Evolutionary conservation across 352 stramenopile species (phyloP), one percentile per base, ranked within the genome.

Genomic region (Aphanomyces astaci): DNA sequence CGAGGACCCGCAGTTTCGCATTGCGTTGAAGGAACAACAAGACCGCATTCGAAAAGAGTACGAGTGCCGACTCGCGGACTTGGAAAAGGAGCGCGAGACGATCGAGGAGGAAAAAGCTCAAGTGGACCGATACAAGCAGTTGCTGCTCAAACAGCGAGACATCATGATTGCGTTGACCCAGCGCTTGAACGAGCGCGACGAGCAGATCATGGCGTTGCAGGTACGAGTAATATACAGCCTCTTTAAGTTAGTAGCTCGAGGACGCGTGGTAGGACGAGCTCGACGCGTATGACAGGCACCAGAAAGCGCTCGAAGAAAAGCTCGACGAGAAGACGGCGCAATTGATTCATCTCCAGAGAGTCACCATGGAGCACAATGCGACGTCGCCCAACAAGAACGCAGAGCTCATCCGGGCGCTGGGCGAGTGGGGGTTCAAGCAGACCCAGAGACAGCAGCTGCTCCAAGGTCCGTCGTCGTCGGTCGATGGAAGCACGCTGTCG

Each of bases 131-230:
- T 98, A 98, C 80, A 98, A 98, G 73, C 91, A 97, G 60, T 74
- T 98, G 17, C 76, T 98, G n/a, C 79, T 98, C 52, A 98, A 98
- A 76, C 93, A 98, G 72, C 81, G 94, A 2, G 94, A 98, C 72
- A 98, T 98, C 40, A 98, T 98, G 92, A 97, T 98, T 52, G 93
- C 92, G 10, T 77, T 98, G 30, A 98, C 94, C 19, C 94, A 98
- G 72, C 77, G 94, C 0, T 72, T 98, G 17, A 98, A 97, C 63
- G 92, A 98, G 62, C 87, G 94, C 9, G 94, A 98, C 67, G 94
- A 98, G 63, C 92, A 98, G 77, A 98, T 98, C 64, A 92, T 93
- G 0, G 89, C 89, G n/a, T 72, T 98, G 0, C 92, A 98, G 66
- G 59, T 66, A 25, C 27, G 30, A 10, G 22, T 53, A 19, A n/a